Evolutionary conservation across 441 rosid genomes (phyloP).

Genomic region (Eugenia klotzschiana): DNA sequence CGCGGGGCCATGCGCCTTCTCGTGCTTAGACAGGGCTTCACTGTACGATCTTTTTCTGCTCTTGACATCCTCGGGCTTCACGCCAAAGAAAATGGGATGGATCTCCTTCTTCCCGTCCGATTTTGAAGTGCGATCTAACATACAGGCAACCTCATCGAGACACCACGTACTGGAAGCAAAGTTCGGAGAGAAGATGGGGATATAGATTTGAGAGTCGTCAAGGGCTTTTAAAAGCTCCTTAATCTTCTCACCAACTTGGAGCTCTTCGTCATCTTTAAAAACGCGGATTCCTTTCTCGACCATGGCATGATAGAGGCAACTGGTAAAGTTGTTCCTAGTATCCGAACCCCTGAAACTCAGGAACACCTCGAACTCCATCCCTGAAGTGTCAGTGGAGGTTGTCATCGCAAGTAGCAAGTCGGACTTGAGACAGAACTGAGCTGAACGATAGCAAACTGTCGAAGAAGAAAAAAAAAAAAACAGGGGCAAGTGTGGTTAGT

Average conservation of each 20-base stretch:
- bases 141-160: neutral
- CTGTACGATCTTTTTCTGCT: rapidly evolving
- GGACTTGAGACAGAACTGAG: neutral
- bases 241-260: neutral
- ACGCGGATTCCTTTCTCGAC: neutral
- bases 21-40: rapidly evolving
- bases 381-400: neutral
- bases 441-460: neutral
- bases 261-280: neutral
- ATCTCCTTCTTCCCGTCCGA: neutral
- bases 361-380: neutral
- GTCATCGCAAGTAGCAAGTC: too few species aligned
- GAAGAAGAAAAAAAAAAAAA: too few species aligned
- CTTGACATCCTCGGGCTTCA: neutral
- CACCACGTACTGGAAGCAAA: neutral
- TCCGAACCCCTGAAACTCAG: neutral
- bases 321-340: neutral
- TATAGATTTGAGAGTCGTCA: neutral
- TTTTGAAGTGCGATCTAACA: neutral
- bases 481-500: too few species aligned
- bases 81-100: rapidly evolving
- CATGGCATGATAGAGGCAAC: neutral
- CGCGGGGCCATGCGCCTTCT: rapidly evolving
- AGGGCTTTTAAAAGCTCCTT: neutral
- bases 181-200: neutral